Conservation (phyloP, 768 basidiomycete species). For the Hysterangium stoloniferum region DNA sequence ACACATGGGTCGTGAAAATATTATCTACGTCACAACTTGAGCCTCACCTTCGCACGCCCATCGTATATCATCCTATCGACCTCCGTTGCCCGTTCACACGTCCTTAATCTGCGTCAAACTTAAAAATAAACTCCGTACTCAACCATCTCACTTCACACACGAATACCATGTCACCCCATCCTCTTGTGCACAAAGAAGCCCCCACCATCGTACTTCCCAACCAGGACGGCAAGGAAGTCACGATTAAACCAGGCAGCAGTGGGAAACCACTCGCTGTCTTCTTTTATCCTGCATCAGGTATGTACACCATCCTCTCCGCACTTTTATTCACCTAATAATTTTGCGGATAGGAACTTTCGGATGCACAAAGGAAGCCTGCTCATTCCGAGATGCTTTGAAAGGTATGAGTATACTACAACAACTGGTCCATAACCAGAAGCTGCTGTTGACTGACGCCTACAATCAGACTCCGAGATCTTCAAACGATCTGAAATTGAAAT, state of each 20-base stretch:
- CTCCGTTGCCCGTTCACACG: not conserved
- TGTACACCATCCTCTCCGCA: conserved; percentile 11
- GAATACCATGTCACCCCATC: conserved; percentile 34
- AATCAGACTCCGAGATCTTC: conserved; percentile 55
- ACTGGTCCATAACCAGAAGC: too few species aligned
- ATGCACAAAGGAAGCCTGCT: conserved; percentile 77
- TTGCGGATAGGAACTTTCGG: conserved; percentile 51
- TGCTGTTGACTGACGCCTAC: not conserved
- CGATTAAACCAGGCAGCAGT: conserved; percentile 48
- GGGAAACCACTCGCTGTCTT: conserved; percentile 62
- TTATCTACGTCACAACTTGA: not conserved
- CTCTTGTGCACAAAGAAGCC: conserved; percentile 55
- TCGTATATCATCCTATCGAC: not conserved
- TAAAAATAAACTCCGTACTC: not conserved
- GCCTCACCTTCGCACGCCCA: not conserved
- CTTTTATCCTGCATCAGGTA: conserved; percentile 72
- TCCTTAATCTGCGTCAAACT: not conserved
- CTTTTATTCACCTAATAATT: not conserved
- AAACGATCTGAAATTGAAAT: conserved; percentile 55
- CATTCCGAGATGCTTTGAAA: conserved; percentile 71
- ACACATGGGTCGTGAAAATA: not conserved
- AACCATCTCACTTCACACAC: not conserved
- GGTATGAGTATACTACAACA: conserved; percentile 32
- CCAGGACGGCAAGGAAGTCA: conserved; percentile 52
- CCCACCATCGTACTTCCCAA: conserved; percentile 61